Conservation (phyloP, 305 asterid species). For the Fraxinus angustifolia region DNA sequence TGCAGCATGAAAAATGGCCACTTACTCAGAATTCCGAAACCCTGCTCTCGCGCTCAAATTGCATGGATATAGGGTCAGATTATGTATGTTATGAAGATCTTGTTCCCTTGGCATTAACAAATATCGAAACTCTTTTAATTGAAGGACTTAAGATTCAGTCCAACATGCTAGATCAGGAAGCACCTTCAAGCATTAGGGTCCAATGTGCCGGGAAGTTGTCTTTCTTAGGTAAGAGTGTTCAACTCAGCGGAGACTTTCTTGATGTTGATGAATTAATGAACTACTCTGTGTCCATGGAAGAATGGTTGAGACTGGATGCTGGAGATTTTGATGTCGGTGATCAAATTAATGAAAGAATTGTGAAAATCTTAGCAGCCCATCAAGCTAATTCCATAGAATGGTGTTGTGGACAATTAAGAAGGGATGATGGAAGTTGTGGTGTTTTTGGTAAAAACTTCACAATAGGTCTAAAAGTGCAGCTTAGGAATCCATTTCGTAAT, state of each 20-base stretch:
- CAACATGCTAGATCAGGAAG: conserved; percentile 56
- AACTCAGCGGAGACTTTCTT: conserved; percentile 20
- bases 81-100: conserved; percentile 52
- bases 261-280: conserved; percentile 44
- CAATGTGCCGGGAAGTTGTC: conserved; percentile 27
- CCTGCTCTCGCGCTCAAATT: conserved; percentile 23
- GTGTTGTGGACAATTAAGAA: conserved; percentile 9
- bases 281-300: conserved; percentile 51
- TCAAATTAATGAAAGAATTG: conserved; percentile 30
- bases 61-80: conserved; percentile 38
- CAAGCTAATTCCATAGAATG: conserved; percentile 21
- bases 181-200: conserved; percentile 50
- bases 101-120: conserved; percentile 51
- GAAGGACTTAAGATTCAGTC: conserved; percentile 83
- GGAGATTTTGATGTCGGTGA: conserved; percentile 28
- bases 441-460: conserved; percentile 39
- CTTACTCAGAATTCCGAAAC: conserved; percentile 19
- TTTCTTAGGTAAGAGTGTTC: conserved; percentile 12
- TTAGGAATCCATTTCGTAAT: conserved; percentile 74
- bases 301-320: conserved; percentile 58
- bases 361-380: conserved; percentile 36
- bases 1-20: conserved; percentile 20
- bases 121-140: conserved; percentile 61
- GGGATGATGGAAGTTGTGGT: conserved; percentile 27
- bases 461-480: conserved; percentile 68